Conservation (phyloP, 495 filamentous ascomycete species). For the Hyaloscypha bicolor region DNA sequence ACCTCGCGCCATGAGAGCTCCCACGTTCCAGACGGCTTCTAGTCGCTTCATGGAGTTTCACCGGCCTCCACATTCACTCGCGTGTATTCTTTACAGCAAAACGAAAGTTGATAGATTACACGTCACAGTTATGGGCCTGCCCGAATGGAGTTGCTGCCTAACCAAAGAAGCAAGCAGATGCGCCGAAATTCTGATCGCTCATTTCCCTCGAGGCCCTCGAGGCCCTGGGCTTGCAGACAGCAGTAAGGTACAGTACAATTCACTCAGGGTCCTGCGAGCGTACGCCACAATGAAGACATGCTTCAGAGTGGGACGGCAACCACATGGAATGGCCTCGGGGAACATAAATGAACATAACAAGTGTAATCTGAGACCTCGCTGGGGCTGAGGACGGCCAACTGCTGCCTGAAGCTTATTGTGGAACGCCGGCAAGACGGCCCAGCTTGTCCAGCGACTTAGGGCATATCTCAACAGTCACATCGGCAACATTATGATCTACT, state of each 20-base stretch:
- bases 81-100: constrained; percentile 8
- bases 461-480: neutral
- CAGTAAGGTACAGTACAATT: neutral
- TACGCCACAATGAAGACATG: neutral
- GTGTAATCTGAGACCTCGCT: neutral
- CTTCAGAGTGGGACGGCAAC: neutral
- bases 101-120: constrained; percentile 18
- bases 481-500: neutral
- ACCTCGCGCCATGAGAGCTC: neutral
- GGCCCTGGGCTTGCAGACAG: neutral
- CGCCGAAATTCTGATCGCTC: neutral
- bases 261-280: neutral
- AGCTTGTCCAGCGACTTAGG: neutral
- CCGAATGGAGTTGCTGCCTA: neutral
- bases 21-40: neutral
- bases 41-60: neutral
- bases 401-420: neutral
- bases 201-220: neutral
- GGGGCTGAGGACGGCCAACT: neutral
- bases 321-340: neutral
- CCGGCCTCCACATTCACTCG: neutral
- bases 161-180: neutral
- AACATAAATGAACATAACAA: neutral
- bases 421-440: neutral
- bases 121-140: neutral